These are phyloP conservation scores for Gnomoniopsis smithogilvyi DNA, from an alignment of 2,329 filamentous ascomycete genomes.

Conservation along the genomic window DNA sequence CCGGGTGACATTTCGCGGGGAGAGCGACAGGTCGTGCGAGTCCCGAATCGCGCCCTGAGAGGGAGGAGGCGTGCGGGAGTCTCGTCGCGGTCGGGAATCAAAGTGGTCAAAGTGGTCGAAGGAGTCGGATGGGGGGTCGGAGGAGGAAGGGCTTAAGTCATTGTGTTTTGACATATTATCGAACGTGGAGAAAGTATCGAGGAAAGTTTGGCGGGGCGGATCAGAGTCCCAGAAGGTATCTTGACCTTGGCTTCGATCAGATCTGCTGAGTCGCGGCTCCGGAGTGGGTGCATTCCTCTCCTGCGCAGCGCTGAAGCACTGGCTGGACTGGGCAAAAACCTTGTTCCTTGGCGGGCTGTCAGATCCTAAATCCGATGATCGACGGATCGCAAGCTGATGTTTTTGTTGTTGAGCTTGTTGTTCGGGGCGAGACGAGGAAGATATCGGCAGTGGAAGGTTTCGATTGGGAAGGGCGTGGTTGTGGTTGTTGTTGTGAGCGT, in stretches of 20 bases:
- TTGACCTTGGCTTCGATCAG: conserved; percentile 6
- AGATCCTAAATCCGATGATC: neutral
- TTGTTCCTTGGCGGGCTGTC: conserved; percentile 5
- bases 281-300: conserved; percentile 13
- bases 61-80: conserved; percentile 22
- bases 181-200: conserved; percentile 35
- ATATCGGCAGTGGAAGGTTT: conserved; percentile 22
- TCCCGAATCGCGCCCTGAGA: conserved; percentile 44
- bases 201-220: conserved; percentile 26
- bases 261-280: neutral
- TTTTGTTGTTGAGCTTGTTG: neutral
- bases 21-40: conserved; percentile 83
- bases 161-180: conserved; percentile 33
- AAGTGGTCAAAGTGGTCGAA: neutral
- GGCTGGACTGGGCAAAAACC: neutral
- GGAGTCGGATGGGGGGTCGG: conserved; percentile 4
- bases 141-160: conserved; percentile 18
- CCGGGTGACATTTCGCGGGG: conserved; percentile 71
- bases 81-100: conserved; percentile 26
- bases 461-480: too few relatives aligned
- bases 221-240: conserved; percentile 21
- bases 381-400: conserved; percentile 25
- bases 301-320: neutral
- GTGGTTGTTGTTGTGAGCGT: conserved; percentile 22
- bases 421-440: neutral